phyloP scores from a whole-genome alignment of 1,284 basidiomycete species.

The Ustilago crameri region DNA sequence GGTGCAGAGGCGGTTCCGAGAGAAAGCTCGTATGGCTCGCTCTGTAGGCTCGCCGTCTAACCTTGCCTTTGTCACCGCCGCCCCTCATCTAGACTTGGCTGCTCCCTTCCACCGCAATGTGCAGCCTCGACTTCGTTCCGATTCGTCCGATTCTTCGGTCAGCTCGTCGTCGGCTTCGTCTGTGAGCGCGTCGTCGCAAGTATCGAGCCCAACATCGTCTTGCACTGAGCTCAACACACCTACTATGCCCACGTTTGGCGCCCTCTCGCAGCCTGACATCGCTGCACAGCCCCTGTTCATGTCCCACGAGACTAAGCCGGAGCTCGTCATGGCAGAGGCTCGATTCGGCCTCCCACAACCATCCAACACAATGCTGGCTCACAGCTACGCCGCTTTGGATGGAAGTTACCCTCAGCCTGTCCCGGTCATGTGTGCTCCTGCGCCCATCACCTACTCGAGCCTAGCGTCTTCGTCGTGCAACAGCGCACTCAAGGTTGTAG shows the following conservation, averaged over 20 bases:
- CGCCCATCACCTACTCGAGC: conserved; percentile 24
- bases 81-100: conserved; percentile 19
- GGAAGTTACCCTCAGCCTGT: background rate
- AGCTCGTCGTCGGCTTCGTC: background rate
- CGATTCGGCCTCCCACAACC: conserved; percentile 6
- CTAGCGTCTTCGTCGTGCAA: conserved; percentile 16
- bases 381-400: conserved; percentile 11
- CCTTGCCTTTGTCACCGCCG: conserved; percentile 6
- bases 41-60: conserved; percentile 7
- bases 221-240: conserved; percentile 32
- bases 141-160: conserved; percentile 23
- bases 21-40: conserved; percentile 36
- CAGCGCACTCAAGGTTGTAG: conserved; percentile 26
- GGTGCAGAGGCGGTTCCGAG: conserved; percentile 43
- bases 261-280: background rate
- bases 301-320: conserved; percentile 1
- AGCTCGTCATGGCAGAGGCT: conserved; percentile 1
- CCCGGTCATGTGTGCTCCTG: background rate
- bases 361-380: conserved; percentile 2
- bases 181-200: conserved; percentile 12
- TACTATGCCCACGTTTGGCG: conserved; percentile 16
- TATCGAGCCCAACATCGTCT: conserved; percentile 28
- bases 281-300: background rate
- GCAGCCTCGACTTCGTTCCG: conserved; percentile 12
- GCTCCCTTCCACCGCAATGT: conserved; percentile 1